Evolutionary conservation across 345 rosid species (phyloP).

Genomic region (Sisymbrium altissimum): DNA sequence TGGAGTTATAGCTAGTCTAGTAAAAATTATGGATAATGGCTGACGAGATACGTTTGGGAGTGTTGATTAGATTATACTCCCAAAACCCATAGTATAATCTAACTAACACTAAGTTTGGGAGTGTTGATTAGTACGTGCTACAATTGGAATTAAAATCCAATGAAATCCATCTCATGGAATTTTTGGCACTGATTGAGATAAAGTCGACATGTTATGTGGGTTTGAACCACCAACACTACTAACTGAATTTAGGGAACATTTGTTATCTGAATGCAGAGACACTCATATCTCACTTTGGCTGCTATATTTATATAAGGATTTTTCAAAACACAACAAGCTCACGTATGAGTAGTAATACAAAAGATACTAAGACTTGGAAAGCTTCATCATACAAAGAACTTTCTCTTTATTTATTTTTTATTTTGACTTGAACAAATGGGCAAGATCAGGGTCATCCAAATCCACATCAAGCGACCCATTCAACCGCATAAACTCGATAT

Average conservation of each 20-base stretch:
- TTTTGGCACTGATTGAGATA: neutral
- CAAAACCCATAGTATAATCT: too few relatives aligned
- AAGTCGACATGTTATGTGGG: neutral
- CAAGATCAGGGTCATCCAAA: constrained; percentile 73
- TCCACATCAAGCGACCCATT: constrained; percentile 67
- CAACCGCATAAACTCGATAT: constrained; percentile 57
- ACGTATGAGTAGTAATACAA: neutral
- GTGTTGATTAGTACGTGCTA: too few relatives aligned
- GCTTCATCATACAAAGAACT: neutral
- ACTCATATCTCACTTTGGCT: neutral
- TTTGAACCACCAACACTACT: neutral
- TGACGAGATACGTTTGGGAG: too few relatives aligned
- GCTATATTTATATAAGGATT: neutral
- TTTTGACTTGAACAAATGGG: constrained; percentile 53
- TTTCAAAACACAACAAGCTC: neutral
- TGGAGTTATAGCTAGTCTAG: too few relatives aligned
- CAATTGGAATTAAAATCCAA: neutral
- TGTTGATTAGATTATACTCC: too few relatives aligned
- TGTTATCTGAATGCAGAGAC: neutral
- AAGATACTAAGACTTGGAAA: neutral
- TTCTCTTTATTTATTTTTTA: neutral
- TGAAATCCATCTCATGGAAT: neutral
- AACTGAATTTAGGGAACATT: neutral
- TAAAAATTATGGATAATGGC: too few relatives aligned
- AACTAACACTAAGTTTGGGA: too few relatives aligned